Base-by-base conservation (phyloP, 805 yeast species). In the Middelhovenomyces tepae region DNA sequence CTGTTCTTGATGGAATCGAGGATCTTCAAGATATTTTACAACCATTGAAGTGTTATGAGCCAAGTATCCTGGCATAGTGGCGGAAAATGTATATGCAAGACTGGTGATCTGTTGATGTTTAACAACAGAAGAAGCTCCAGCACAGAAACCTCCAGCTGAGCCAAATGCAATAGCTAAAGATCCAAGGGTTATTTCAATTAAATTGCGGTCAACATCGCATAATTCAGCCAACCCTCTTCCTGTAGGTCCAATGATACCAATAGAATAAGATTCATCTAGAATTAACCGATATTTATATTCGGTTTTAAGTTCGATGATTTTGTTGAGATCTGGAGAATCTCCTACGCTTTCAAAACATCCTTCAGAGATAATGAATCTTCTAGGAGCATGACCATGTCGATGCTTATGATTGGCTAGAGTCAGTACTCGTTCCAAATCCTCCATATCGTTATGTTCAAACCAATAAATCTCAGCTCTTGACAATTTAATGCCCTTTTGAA, bases 91-190 rank as follows among this genome's bases (percentile, higher is more conserved):
- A 54, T 85, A 91, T 2, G 95, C 95, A 44, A 69, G 67, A 9
- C 94, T 83, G 16, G 85, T 80, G 48, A 91, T 79, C 55, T 94
- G 75, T 66, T 91, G 98, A 61, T 89, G 95, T 46, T 78, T 77
- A 21, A 86, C 74, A 85, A 91, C 84, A 35, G 78, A 78, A 16
- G 63, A 57, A 26, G 73, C 78, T 37, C 97, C 98, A 18, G 83
- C 81, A 53, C 94, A 91, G 61, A 84, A 89, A 1, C 95, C 97
- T 43, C 98, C 98, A 31, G 89, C 75, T 1, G 91, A 68, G 6
- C 85, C 89, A 43, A 89, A 67, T 0, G 94, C 67, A 28, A 69
- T 68, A 10, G 95, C 91, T 67, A 91, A 59, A 1, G 94, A 74
- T 16, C 96, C 95, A 33, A 85, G 70, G 7, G 94, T 83, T 42